phyloP scores from a whole-genome alignment of 192 early-diverging fungal species.

The Podila clonocystis region DNA sequence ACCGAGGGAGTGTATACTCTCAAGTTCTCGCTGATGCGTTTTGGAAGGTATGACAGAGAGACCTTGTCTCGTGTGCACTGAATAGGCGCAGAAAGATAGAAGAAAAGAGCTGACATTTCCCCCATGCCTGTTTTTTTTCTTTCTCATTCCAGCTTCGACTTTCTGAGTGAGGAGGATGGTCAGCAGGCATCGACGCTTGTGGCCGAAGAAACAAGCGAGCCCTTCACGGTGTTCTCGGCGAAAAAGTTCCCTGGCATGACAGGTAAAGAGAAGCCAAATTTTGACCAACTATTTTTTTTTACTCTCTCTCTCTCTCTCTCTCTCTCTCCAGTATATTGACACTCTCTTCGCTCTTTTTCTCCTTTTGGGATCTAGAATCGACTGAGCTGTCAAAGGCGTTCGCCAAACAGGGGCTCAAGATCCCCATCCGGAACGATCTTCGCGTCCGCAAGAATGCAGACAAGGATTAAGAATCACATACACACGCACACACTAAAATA shows the following conservation, averaged over 20 bases:
- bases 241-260: conserved; percentile 90
- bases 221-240: conserved; percentile 82
- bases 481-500: neutral
- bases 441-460: conserved; percentile 38
- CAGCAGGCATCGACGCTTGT: conserved; percentile 57
- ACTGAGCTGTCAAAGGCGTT: conserved; percentile 77
- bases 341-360: neutral
- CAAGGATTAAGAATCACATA: neutral
- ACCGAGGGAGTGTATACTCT: conserved; percentile 78
- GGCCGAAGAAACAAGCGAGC: conserved; percentile 65
- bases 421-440: conserved; percentile 79
- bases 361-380: conserved; percentile 69
- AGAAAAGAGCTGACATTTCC: no score
- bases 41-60: no score
- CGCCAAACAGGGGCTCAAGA: conserved; percentile 82
- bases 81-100: no score
- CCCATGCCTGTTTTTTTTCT: no score
- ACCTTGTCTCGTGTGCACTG: no score
- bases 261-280: conserved; percentile 51
- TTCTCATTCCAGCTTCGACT: conserved; percentile 16
- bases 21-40: conserved; percentile 75
- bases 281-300: neutral
- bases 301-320: neutral
- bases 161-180: neutral
- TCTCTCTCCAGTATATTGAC: conserved; percentile 2